Conservation (phyloP, 495 filamentous ascomycete genomes). For the Xylaria telfairii region DNA sequence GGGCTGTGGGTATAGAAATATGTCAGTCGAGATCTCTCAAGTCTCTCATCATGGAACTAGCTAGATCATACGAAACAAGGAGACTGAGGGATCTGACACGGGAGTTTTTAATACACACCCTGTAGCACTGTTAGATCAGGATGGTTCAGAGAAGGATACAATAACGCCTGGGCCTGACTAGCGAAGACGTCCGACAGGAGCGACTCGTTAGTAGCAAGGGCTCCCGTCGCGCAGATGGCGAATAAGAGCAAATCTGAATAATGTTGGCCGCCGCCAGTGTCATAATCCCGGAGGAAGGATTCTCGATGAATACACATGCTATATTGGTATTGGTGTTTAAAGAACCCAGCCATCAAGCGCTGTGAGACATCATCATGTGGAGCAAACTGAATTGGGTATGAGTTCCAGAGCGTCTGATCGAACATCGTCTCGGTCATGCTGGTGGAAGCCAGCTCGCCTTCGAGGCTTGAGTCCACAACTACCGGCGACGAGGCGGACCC, state of each 20-base stretch:
- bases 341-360: conserved; percentile 40
- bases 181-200: conserved; percentile 41
- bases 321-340: conserved; percentile 39
- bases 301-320: conserved; percentile 44
- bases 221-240: conserved; percentile 42
- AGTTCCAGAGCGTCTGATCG: conserved; percentile 21
- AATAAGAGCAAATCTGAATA: conserved; percentile 45
- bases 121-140: conserved; percentile 44
- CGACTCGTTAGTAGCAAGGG: conserved; percentile 38
- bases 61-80: too few relatives aligned
- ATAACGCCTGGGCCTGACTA: conserved; percentile 37
- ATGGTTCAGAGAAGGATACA: conserved; percentile 40
- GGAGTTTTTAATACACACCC: too few relatives aligned
- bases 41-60: too few relatives aligned
- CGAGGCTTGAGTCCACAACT: conserved; percentile 10
- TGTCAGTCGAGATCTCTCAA: too few relatives aligned
- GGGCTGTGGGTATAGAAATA: too few relatives aligned
- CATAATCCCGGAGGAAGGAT: conserved; percentile 40
- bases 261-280: conserved; percentile 38
- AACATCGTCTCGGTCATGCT: conserved; percentile 2
- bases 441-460: conserved; percentile 10
- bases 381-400: conserved; percentile 25
- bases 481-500: conserved; percentile 4
- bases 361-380: conserved; percentile 35
- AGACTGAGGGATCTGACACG: too few relatives aligned